Conservation (phyloP, 2,329 filamentous ascomycete genomes). For the Aaosphaeria pasadenensis region DNA sequence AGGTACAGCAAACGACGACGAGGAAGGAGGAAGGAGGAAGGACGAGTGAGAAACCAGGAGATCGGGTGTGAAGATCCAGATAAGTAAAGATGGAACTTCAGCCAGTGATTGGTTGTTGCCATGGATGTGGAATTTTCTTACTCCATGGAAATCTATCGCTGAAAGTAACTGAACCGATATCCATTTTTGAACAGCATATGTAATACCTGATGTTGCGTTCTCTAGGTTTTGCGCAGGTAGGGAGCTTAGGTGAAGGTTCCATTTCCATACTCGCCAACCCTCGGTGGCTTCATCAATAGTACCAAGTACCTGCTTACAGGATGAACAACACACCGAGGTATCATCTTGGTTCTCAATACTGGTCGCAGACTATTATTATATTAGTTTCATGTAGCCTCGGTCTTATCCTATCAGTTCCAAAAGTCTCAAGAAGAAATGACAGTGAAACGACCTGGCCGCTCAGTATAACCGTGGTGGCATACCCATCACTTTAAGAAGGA, state of each 20-base stretch:
- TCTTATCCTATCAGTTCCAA: constrained; percentile 34
- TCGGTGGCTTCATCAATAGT: constrained; percentile 41
- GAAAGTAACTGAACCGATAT: constrained; percentile 57
- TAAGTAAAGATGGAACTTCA: constrained; percentile 28
- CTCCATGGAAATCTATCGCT: constrained; percentile 54
- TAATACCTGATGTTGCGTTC: neutral
- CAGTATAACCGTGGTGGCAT: constrained; percentile 14
- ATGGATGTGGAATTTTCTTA: constrained; percentile 57
- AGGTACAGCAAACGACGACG: constrained; percentile 13
- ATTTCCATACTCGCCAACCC: constrained; percentile 52
- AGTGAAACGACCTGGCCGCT: constrained; percentile 32
- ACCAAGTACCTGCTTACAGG: constrained; percentile 36
- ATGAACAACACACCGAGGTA: neutral
- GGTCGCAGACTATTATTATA: neutral
- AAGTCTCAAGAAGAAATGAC: constrained; percentile 21
- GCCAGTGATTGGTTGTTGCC: constrained; percentile 3
- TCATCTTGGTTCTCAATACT: neutral
- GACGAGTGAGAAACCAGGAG: constrained; percentile 53
- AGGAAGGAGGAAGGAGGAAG: constrained; percentile 22
- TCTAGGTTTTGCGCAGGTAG: neutral
- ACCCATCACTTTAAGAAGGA: constrained; percentile 30
- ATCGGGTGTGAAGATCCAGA: constrained; percentile 62
- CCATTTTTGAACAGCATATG: constrained; percentile 38
- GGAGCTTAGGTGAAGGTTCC: constrained; percentile 30
- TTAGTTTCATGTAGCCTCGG: constrained; percentile 21